Evolutionary conservation across 106 monocot species (phyloP), one percentile per base, ranked within the genome.

Genomic region (Acorus gramineus): DNA sequence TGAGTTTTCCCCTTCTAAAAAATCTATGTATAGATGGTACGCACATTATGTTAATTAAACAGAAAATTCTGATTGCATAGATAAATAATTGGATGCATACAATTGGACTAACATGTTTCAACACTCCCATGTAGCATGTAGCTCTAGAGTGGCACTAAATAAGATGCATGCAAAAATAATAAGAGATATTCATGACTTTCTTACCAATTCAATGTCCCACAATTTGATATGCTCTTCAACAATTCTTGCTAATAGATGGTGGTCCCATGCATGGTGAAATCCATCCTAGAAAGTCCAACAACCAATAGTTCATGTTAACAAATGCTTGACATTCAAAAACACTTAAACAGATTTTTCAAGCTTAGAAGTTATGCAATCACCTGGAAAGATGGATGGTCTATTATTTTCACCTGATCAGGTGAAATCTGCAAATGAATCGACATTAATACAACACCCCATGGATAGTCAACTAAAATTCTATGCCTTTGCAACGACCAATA

Each of bases 331-430:
- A 28, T 28, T 28, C 28, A 28, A 28, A 28, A 28, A 28, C 28
- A 28, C 28, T 28, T 28, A 28, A 28, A 28, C 28, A 28, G 28
- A 28, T 28, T 28, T 28, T 28, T 28, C 28, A 28, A 28, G 28
- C 28, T 28, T 28, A 28, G 28, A 28, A 70, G 49, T 55, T 50
- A 51, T 44, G 44, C 7, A 6, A 52, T 70, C 44, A 86, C 94
- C 82, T 94, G 94, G 50, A 94, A 73, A 66, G 86, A 49, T 43
- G 71, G 82, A 62, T 90, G 81, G 59, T 94, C 89, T 55, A 94
- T 13, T 11, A 94, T 66, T 76, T 80, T 75, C 55, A 94, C 71
- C 55, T 90, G 84, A 46, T 82, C 58, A 2, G 56, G 77, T 53
- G 84, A 79, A 74, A 94, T 60, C 94, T 94, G 73, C 65, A 77